Percentiles rank a stretch among this genome's conserved stretches.
phyloP scores from a whole-genome alignment of 2,329 filamentous ascomycete species.

The Sarocladium strictum region DNA sequence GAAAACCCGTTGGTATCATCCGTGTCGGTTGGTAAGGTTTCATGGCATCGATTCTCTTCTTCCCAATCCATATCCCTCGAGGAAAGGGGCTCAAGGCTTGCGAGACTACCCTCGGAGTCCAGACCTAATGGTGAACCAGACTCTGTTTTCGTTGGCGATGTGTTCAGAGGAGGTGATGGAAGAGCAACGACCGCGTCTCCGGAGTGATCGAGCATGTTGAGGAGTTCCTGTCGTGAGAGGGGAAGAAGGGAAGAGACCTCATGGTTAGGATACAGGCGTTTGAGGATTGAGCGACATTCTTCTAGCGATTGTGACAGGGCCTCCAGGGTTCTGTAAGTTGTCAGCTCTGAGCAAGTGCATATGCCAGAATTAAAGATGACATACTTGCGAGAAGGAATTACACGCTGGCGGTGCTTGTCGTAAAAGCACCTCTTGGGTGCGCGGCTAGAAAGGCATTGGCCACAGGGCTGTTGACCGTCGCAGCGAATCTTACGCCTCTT shows the following conservation, averaged over 20 bases:
- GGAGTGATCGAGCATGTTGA: constrained; percentile 48
- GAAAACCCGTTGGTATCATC: constrained; percentile 54
- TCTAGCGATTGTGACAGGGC: constrained; percentile 59
- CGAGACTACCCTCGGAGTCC: constrained; percentile 38
- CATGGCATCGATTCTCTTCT: constrained; percentile 50
- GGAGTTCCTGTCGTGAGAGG: constrained; percentile 53
- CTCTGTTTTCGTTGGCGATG: constrained; percentile 41
- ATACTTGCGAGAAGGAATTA: constrained; percentile 73
- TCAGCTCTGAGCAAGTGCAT: too few relatives aligned
- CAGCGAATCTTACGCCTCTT: constrained; percentile 79
- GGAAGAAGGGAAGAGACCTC: constrained; percentile 45
- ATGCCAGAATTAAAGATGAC: too few relatives aligned
- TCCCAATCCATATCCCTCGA: constrained; percentile 60
- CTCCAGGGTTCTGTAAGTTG: constrained; percentile 44
- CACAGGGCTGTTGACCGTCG: constrained; percentile 75
- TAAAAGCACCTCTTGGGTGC: constrained; percentile 75
- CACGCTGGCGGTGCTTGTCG: constrained; percentile 70
- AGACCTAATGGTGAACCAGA: constrained; percentile 34
- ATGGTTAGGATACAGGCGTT: constrained; percentile 54
- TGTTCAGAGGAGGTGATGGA: constrained; percentile 48
- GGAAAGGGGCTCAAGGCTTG: constrained; percentile 63
- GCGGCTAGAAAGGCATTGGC: constrained; percentile 76
- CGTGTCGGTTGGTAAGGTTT: constrained; percentile 55
- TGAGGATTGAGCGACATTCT: constrained; percentile 58
- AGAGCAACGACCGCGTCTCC: constrained; percentile 36